Evolutionary conservation across 495 filamentous ascomycete species (phyloP), one percentile per base, ranked within the genome.

Genomic region (Penicillium argentinense): DNA sequence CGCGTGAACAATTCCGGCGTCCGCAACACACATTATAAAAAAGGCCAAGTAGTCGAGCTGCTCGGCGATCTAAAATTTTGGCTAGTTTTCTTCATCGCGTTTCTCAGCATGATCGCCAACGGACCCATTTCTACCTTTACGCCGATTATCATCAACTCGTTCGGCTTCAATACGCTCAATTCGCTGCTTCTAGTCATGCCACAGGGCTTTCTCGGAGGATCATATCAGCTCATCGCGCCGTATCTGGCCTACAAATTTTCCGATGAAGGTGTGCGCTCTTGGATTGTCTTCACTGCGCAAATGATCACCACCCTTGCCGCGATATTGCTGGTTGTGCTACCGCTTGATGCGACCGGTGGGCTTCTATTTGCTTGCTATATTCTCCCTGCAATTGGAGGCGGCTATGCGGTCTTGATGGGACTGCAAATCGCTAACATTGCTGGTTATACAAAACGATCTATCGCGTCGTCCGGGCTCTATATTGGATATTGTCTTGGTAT

Each of bases 1-100:
- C 67, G 68, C 12, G 21, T 34, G 11, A 33, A 66, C 62, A 38
- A 79, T 74, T 41, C 70, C 72, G 51, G 73, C 66, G 40, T 79
- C 69, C 44, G 64, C 73, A 21, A 73, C 69, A 45, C 78, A 32
- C 64, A 69, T 19, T 80, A 77, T 49, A 76, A 77, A 39, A 69
- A 56, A 53, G 59, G 67, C 5, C 78, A 82, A 30, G 68, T 70
- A 25, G 60, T 56, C 23, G 74, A 77, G 45, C 64, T 71, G 9
- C 54, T 78, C 12, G 28, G 36, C 1, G 75, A 78, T 50, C 58
- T 66, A 5, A 73, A 73, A 50, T 71, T 72, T 9, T 77, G 69
- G 72, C 59, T 73, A 5, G 56, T 70, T 7, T 59, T 62, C 14
- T 57, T 67, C 41, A 65, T 67, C 9, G 64, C 72, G 0, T 57